Base-by-base conservation (phyloP, 2,329 filamentous ascomycete species). In the Alternaria triticimaculans region DNA sequence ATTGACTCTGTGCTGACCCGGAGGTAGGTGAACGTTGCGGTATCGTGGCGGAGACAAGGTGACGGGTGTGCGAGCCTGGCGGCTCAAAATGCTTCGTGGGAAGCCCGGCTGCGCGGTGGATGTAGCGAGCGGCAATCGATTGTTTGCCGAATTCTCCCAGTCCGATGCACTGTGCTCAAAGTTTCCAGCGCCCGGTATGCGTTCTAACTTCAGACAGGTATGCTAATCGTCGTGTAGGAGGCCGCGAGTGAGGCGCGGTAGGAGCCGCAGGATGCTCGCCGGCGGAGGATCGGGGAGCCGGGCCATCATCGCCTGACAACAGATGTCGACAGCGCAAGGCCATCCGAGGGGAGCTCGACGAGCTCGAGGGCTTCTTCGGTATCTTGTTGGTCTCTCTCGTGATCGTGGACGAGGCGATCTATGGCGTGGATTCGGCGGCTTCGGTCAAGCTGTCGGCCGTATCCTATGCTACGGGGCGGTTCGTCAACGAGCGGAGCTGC, bases 401-500 rank as follows among this genome's bases (percentile, higher is more conserved):
- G 54, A 46, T 56, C 4, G 41, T n/a, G 20, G 20, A 26, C 28
- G 26, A n/a, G 23, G 44, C 11, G 41, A 25, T 45, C n/a, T 12
- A 26, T 51, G 59, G 14, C 37, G 46, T 28, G 49, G 55, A 58
- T 49, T 51, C 37, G 33, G 37, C 23, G 46, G 56, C 46, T 62
- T 62, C 53, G 54, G 54, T 41, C 11, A 23, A 44, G 21, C 54
- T 58, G 20, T 62, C 58, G 45, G 46, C 15, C 59, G 15, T 20
- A 12, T 23, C 23, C 20, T 48, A 14, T 61, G 26, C n/a, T 37
- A 44, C 25, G n/a, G n/a, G n/a, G n/a, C n/a, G n/a, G n/a, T n/a
- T n/a, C n/a, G n/a, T n/a, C n/a, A n/a, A n/a, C n/a, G n/a, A n/a
- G 21, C 50, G 43, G 25, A 37, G 33, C 25, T 26, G 10, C n/a